Percentiles rank a stretch among this genome's conserved stretches.
Evolutionary conservation across 2,329 filamentous ascomycete genomes (phyloP).

Genomic region (Diplodia seriata): DNA sequence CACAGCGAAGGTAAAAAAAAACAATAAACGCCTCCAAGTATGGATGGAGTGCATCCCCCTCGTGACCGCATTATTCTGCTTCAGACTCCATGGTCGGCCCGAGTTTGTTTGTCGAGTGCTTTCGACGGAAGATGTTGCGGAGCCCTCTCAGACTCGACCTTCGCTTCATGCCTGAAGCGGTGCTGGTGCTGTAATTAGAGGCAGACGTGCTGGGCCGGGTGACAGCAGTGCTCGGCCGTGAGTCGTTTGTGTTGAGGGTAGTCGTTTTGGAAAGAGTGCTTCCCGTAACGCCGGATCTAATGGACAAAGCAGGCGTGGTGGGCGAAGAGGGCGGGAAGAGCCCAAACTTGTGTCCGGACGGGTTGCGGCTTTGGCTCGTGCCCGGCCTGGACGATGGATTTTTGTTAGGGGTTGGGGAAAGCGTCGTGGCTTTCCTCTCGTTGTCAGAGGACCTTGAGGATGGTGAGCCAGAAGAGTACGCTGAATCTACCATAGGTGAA

Average conservation of each 20-base stretch:
- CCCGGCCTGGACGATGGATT: constrained; percentile 14
- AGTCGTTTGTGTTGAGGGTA: constrained; percentile 28
- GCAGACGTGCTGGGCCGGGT: constrained; percentile 28
- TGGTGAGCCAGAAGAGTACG: constrained; percentile 48
- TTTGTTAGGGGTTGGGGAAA: neutral
- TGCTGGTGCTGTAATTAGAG: constrained; percentile 23
- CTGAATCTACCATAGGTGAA: constrained; percentile 41
- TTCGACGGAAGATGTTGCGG: constrained; percentile 28
- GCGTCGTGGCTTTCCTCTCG: constrained; percentile 9
- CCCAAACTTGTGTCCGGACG: constrained; percentile 21
- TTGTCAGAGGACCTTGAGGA: constrained; percentile 37
- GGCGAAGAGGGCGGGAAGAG: constrained; percentile 28
- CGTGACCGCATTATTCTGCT: constrained; percentile 14
- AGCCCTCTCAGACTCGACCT: constrained; percentile 24
- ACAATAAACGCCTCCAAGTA: constrained; percentile 8
- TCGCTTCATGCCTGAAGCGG: constrained; percentile 3
- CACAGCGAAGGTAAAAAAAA: constrained; percentile 3
- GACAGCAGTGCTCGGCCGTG: constrained; percentile 23
- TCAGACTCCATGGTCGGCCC: constrained; percentile 29
- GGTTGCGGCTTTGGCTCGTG: constrained; percentile 15
- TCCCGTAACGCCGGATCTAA: constrained; percentile 30
- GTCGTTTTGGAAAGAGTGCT: constrained; percentile 27
- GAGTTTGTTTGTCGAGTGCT: constrained; percentile 28
- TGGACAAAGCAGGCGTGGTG: constrained; percentile 13
- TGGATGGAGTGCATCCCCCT: neutral